Evolutionary conservation across 2,329 filamentous ascomycete species (phyloP).

Genomic region (Ustulina deusta): DNA sequence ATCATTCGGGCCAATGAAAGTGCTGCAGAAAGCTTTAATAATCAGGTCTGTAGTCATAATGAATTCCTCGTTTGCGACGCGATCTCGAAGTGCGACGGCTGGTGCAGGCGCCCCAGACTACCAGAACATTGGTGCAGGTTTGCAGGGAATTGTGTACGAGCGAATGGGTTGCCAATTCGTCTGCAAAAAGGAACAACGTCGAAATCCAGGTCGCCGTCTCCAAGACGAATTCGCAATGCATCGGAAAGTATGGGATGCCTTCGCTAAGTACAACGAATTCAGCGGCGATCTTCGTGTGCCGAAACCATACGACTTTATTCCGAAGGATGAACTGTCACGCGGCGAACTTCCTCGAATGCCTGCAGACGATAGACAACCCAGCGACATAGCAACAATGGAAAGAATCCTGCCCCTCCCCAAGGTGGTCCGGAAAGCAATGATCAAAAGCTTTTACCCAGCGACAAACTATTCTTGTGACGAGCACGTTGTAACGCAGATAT

Average conservation of each 20-base stretch:
- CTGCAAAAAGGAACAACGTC: not conserved
- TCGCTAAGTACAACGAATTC: not conserved
- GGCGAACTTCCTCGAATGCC: not conserved
- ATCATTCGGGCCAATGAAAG: too few relatives aligned
- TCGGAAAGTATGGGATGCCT: not conserved
- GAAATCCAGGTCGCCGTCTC: not conserved
- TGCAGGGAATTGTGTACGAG: slow-evolving; percentile 5
- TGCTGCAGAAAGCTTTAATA: too few relatives aligned
- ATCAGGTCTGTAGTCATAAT: too few relatives aligned
- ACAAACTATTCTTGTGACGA: not conserved
- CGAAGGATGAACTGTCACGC: not conserved
- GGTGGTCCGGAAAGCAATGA: slow-evolving; percentile 7
- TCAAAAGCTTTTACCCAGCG: not conserved
- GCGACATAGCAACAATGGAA: slow-evolving; percentile 2
- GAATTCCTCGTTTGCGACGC: too few relatives aligned
- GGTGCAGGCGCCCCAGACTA: too few relatives aligned
- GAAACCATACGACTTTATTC: not conserved
- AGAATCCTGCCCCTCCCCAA: slow-evolving; percentile 11
- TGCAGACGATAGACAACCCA: not conserved
- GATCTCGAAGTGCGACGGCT: too few relatives aligned
- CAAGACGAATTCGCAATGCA: not conserved
- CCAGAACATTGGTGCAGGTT: slow-evolving; percentile 3
- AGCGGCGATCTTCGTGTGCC: not conserved
- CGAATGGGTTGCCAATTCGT: not conserved
- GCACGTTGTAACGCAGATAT: not conserved